Evolutionary conservation across 2,329 filamentous ascomycete genomes (phyloP).

Genomic region (Penicillium sclerotigenum): DNA sequence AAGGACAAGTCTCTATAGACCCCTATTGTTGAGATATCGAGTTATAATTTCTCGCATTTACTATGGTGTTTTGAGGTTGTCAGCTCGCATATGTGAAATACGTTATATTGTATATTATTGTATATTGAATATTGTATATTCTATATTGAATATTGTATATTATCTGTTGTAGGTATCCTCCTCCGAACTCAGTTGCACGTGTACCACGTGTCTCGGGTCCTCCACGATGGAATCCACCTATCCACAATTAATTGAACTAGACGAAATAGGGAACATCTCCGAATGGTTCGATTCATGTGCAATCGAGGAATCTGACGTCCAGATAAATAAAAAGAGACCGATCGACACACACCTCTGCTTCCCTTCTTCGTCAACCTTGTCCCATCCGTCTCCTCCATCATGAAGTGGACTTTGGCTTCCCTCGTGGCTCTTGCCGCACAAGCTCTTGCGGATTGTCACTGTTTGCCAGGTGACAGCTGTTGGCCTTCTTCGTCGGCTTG

Average conservation of each 20-base stretch:
- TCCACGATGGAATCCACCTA: background rate
- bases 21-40: too few relatives aligned
- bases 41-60: too few relatives aligned
- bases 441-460: constrained; percentile 19
- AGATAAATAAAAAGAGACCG: background rate
- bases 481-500: constrained; percentile 38
- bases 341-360: constrained; percentile 10
- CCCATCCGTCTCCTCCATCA: constrained; percentile 12
- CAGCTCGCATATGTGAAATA: too few relatives aligned
- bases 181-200: too few relatives aligned
- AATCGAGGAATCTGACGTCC: background rate
- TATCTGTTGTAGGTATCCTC: too few relatives aligned
- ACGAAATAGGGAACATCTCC: constrained; percentile 26
- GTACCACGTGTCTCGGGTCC: constrained; percentile 2
- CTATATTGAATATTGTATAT: too few relatives aligned
- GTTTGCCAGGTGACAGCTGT: constrained; percentile 37
- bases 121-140: too few relatives aligned
- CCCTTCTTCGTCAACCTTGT: constrained; percentile 1
- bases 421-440: constrained; percentile 16
- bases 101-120: too few relatives aligned
- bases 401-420: constrained; percentile 25
- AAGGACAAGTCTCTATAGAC: too few relatives aligned
- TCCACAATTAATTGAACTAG: constrained; percentile 5
- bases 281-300: background rate
- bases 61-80: too few relatives aligned